Percentiles rank a stretch among this genome's conserved stretches.
Conservation (phyloP, 2,329 filamentous ascomycete genomes). For the Aureobasidium zeae region DNA sequence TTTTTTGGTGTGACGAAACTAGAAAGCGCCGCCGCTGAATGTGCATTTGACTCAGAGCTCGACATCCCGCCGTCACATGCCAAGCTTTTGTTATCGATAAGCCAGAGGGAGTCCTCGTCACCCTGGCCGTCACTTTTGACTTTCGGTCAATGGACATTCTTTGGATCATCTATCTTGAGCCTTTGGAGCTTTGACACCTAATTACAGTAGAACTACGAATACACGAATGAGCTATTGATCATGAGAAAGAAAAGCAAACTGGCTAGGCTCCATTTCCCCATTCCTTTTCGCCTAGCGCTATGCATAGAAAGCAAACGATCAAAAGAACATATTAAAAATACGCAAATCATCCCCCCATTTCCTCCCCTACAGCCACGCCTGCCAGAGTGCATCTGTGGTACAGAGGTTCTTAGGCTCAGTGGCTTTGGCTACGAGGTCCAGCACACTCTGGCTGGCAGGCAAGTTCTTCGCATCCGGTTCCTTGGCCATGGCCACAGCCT, state of each 20-base stretch:
- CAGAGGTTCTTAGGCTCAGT: conserved; percentile 86
- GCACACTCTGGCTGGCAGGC: conserved; percentile 92
- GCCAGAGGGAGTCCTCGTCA: too few species aligned
- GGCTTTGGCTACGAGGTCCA: conserved; percentile 85
- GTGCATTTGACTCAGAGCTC: conserved; percentile 8
- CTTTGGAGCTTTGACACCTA: too few species aligned
- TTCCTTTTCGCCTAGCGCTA: conserved; percentile 13
- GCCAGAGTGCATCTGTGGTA: conserved; percentile 88
- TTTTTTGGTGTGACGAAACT: conserved; percentile 3
- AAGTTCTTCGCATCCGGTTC: conserved; percentile 57
- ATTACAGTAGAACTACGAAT: conserved; percentile 1
- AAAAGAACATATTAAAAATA: neutral
- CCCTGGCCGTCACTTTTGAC: neutral
- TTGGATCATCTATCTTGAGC: neutral
- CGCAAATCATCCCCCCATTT: neutral
- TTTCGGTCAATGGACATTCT: too few species aligned
- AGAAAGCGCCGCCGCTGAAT: neutral
- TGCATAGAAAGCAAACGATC: neutral
- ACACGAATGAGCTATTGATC: neutral
- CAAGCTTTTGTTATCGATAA: neutral
- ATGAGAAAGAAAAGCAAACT: neutral
- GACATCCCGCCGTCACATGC: conserved; percentile 4
- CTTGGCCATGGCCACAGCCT: conserved; percentile 71
- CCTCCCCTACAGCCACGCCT: conserved; percentile 67
- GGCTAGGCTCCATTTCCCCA: conserved; percentile 1